These are phyloP conservation scores for Alternaria dauci DNA, from an alignment of 2,329 filamentous ascomycete genomes.

Conservation along the genomic window DNA sequence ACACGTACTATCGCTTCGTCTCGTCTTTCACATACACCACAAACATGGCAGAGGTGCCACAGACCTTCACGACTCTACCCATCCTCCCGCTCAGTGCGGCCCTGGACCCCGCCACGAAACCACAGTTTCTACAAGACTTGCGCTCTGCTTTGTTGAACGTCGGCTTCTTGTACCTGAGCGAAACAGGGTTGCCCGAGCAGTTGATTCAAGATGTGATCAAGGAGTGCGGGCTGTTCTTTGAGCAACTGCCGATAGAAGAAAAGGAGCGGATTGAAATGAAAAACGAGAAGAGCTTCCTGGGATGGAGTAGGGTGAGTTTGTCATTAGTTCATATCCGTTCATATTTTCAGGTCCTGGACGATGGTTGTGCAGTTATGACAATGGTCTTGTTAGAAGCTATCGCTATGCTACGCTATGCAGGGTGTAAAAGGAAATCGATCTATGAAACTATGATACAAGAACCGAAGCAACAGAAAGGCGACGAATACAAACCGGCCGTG, in stretches of 20 bases:
- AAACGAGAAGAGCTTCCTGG: constrained; percentile 58
- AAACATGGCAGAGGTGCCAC: background rate
- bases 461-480: background rate
- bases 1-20: background rate
- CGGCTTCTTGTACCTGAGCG: constrained; percentile 87
- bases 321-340: constrained; percentile 6
- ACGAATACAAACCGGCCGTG: constrained; percentile 4
- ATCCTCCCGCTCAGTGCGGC: constrained; percentile 78
- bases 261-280: constrained; percentile 70
- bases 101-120: constrained; percentile 72
- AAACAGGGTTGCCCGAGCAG: constrained; percentile 67
- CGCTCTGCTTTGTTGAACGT: constrained; percentile 82
- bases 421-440: background rate
- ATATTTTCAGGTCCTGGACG: background rate
- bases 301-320: constrained; percentile 55
- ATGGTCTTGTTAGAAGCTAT: constrained; percentile 14
- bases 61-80: constrained; percentile 75
- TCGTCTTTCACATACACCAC: background rate
- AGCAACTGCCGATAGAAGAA: constrained; percentile 74
- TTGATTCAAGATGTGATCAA: constrained; percentile 71
- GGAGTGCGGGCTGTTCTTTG: constrained; percentile 77
- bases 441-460: constrained; percentile 15
- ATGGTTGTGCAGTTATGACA: background rate
- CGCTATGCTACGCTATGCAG: constrained; percentile 11
- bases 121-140: constrained; percentile 73